These are phyloP conservation scores for Schizonepeta tenuifolia DNA, from an alignment of 257 asterid genomes.

Conservation along the genomic window DNA sequence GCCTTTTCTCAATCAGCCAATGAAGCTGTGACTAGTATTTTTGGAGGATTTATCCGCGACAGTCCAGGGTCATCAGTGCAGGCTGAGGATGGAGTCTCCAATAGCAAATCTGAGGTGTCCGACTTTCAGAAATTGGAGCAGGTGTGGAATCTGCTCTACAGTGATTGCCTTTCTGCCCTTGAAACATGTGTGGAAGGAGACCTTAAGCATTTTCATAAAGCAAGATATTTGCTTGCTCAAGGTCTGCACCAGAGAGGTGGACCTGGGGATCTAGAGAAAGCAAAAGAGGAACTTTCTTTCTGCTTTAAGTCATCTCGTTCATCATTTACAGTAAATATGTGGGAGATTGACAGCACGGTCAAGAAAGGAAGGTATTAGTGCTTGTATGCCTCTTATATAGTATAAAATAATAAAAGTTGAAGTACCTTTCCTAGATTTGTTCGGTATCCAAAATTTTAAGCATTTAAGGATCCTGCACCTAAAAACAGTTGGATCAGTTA, in stretches of 20 bases:
- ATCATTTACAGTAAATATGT: conserved; percentile 91
- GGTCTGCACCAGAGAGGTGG: conserved; percentile 81
- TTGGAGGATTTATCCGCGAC: conserved; percentile 42
- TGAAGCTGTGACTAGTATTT: conserved; percentile 50
- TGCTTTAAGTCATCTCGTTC: conserved; percentile 96
- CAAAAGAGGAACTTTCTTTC: conserved; percentile 96
- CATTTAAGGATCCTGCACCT: conserved; percentile 22
- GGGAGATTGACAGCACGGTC: conserved; percentile 98
- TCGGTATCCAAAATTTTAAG: conserved; percentile 24
- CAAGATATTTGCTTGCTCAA: conserved; percentile 94
- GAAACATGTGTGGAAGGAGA: conserved; percentile 97
- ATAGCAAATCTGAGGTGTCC: conserved; percentile 39
- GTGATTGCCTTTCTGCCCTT: conserved; percentile 90
- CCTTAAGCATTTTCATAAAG: conserved; percentile 97
- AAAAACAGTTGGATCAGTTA: conserved; percentile 8
- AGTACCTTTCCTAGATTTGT: background rate
- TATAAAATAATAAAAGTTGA: conserved; percentile 25
- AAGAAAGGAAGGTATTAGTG: conserved; percentile 83
- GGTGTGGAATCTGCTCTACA: conserved; percentile 80
- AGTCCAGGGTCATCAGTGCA: conserved; percentile 51
- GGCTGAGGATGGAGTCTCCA: conserved; percentile 45
- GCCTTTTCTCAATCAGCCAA: conserved; percentile 66
- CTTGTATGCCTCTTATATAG: conserved; percentile 22
- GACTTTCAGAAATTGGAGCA: conserved; percentile 50
- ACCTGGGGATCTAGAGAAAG: conserved; percentile 81